These are phyloP conservation scores for Colletotrichum echinochloae DNA, from an alignment of 2,329 filamentous ascomycete genomes.

Conservation along the genomic window DNA sequence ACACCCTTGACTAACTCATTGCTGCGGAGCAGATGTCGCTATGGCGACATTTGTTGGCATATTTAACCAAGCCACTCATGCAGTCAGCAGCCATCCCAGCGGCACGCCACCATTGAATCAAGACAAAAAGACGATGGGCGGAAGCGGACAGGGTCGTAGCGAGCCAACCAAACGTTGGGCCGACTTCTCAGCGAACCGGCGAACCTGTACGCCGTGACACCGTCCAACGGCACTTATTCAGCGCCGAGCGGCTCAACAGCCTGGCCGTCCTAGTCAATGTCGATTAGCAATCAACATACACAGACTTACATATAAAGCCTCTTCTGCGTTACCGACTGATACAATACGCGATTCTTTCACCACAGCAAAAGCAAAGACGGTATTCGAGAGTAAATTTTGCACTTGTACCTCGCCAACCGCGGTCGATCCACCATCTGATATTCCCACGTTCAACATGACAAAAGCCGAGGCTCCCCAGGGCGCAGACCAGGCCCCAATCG, in stretches of 20 bases:
- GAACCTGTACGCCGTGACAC: constrained; percentile 1
- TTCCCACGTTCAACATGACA: constrained; percentile 21
- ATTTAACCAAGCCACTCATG: not conserved
- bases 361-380: not conserved
- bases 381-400: not conserved
- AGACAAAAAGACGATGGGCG: not conserved
- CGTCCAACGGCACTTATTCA: constrained; percentile 11
- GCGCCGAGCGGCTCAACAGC: constrained; percentile 28
- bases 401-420: not conserved
- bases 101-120: not conserved
- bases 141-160: not conserved
- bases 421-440: not conserved
- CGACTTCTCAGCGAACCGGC: constrained; percentile 16
- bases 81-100: not conserved
- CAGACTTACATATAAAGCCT: not conserved
- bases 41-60: not conserved
- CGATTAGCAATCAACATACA: not conserved
- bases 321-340: not conserved
- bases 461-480: constrained; percentile 22
- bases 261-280: not conserved
- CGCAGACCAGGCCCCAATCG: constrained; percentile 22
- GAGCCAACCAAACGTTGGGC: not conserved
- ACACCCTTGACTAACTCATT: not conserved
- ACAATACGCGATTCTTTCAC: not conserved
- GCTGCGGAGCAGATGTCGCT: not conserved